Evolutionary conservation across 768 basidiomycete species (phyloP).

Genomic region (Leccinellum rugosiceps): DNA sequence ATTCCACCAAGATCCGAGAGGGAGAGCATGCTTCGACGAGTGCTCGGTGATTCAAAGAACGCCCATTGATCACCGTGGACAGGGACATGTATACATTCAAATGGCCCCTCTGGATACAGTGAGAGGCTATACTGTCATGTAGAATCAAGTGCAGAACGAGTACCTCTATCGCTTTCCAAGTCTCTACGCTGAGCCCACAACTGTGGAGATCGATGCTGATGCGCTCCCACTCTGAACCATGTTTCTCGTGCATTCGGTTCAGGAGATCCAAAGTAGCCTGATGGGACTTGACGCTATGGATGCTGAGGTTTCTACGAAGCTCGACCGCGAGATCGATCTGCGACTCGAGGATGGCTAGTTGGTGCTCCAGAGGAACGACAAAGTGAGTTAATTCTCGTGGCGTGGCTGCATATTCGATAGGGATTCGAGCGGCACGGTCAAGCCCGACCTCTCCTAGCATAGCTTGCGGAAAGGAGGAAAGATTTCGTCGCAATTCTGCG

Average conservation of each 20-base stretch:
- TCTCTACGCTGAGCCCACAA: conserved; percentile 79
- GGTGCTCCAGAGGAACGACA: conserved; percentile 75
- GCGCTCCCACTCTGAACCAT: conserved; percentile 53
- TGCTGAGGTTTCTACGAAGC: conserved; percentile 69
- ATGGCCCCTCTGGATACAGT: conserved; percentile 53
- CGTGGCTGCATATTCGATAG: conserved; percentile 49
- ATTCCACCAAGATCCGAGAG: conserved; percentile 78
- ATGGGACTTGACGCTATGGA: conserved; percentile 84
- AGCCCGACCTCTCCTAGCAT: conserved; percentile 95
- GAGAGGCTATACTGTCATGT: conserved; percentile 4
- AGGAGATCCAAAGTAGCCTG: conserved; percentile 68
- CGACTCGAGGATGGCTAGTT: conserved; percentile 72
- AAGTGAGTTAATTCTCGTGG: conserved; percentile 70
- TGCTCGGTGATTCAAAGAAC: conserved; percentile 57
- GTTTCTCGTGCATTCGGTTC: conserved; percentile 51
- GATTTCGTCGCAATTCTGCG: conserved; percentile 53
- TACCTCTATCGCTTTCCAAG: conserved; percentile 75
- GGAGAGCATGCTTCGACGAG: conserved; percentile 65
- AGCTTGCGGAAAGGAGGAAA: conserved; percentile 59
- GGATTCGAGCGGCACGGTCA: conserved; percentile 76
- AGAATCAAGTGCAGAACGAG: conserved; percentile 4
- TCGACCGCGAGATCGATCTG: conserved; percentile 87
- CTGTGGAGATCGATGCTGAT: conserved; percentile 90
- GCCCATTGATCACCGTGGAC: conserved; percentile 80
- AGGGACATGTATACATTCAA: conserved; percentile 83